Evolutionary conservation across 192 early-diverging fungal genomes (phyloP), one percentile per base, ranked within the genome.

Genomic region (Piromyces finnis): DNA sequence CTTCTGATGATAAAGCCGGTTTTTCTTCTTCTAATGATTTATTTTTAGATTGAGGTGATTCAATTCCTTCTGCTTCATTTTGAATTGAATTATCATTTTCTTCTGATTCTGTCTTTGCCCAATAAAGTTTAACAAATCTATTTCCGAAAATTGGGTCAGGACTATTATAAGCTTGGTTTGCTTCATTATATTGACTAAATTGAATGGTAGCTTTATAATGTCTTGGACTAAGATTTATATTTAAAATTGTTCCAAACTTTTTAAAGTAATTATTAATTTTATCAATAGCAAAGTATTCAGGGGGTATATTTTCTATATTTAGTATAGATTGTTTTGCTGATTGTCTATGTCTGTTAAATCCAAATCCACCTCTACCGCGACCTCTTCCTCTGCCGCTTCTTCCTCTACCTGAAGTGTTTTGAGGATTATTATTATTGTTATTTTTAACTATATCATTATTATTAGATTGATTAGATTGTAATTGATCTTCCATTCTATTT

Each of bases 71-170:
- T 9, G 2, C 22, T 68, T 68, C 51, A n/a, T n/a, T 68, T 11
- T 26, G 22, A 26, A 6, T n/a, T 68, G 51, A 68, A n/a, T 68
- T 68, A 26, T 68, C 51, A 68, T 68, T 68, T 68, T 68, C 51
- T n/a, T 68, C 51, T 68, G 51, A n/a, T 68, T 68, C 51, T 22
- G 26, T n/a, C n/a, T 68, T 68, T 11, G 51, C 51, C 92, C 93
- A 95, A 83, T 89, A 95, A n/a, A 95, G 90, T 80, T 93, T 93
- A 77, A 95, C 94, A 81, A 95, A 95, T 28, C 94, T 89, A 83
- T 95, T 95, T 27, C 87, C 92, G 85, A 95, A 95, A 37, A 95
- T 92, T 15, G 90, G 87, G 22, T 93, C 92, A 6, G 94, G 94
- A 28, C 89, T 92, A 51, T 86, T 86, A 79, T 94, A 90, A 16